Percentiles rank a stretch among this genome's conserved stretches.
phyloP scores from a whole-genome alignment of 495 filamentous ascomycete species.

The Cercophora sp. region DNA sequence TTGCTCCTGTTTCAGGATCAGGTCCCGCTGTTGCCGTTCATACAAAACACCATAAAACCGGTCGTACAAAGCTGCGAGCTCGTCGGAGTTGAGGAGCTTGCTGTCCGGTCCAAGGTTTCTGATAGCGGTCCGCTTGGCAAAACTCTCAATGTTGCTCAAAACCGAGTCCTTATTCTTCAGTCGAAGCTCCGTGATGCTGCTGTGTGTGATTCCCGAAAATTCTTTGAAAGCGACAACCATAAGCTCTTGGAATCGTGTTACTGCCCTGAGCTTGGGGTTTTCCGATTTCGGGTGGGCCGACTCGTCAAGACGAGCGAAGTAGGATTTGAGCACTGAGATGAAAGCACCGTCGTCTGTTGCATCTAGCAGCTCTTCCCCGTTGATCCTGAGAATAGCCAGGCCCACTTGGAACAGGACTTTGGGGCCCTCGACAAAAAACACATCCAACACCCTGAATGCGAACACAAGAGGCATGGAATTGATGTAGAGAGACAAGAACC shows the following conservation, averaged over 20 bases:
- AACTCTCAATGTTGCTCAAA: conserved; percentile 89
- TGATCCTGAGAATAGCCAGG: conserved; percentile 92
- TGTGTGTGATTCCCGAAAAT: conserved; percentile 91
- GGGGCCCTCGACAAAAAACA: conserved; percentile 96
- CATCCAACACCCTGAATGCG: conserved; percentile 91
- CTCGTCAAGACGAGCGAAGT: conserved; percentile 90
- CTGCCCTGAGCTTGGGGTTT: conserved; percentile 85
- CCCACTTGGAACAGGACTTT: conserved; percentile 97
- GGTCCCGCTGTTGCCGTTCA: conserved; percentile 78
- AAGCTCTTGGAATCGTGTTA: conserved; percentile 93
- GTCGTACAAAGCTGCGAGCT: conserved; percentile 86
- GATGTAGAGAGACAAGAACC: conserved; percentile 97
- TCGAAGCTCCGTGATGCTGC: conserved; percentile 82
- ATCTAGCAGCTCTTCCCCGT: conserved; percentile 95
- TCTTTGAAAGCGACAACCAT: conserved; percentile 99
- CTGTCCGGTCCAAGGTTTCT: conserved; percentile 93
- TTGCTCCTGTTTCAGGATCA: conserved; percentile 71
- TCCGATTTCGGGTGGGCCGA: conserved; percentile 93
- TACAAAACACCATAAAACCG: conserved; percentile 88
- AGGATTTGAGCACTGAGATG: conserved; percentile 91
- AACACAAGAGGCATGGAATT: conserved; percentile 99
- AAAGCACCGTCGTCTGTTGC: conserved; percentile 94
- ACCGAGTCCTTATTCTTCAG: conserved; percentile 89
- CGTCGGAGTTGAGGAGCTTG: conserved; percentile 78
- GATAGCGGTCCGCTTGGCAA: conserved; percentile 94